Percentiles rank a stretch among this genome's conserved stretches.
Conservation (phyloP, 1,284 basidiomycete species). For the Rhodotorula sp. region DNA sequence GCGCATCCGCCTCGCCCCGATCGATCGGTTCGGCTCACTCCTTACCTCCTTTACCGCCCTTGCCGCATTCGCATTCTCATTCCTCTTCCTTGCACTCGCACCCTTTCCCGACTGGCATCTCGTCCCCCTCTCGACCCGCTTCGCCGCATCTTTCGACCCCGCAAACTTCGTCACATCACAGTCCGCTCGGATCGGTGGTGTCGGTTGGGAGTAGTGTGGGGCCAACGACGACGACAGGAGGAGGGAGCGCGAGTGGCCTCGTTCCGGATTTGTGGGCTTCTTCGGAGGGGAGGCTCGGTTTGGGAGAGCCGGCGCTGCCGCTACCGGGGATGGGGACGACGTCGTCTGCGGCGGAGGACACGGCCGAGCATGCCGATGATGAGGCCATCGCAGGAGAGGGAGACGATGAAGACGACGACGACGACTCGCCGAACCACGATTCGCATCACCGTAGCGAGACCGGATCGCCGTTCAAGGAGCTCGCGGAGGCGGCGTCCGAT, state of each 20-base stretch:
- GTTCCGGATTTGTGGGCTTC: constrained; percentile 25
- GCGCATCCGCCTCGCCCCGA: neutral
- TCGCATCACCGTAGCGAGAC: neutral
- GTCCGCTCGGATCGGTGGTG: neutral
- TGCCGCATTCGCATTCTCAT: neutral
- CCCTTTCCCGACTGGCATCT: constrained; percentile 28
- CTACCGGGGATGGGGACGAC: constrained; percentile 1
- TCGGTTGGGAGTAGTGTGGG: neutral
- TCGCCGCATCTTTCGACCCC: constrained; percentile 26
- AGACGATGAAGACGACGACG: neutral
- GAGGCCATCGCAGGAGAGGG: neutral
- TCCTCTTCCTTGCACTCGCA: constrained; percentile 1
- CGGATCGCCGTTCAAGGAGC: neutral
- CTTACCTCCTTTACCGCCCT: neutral
- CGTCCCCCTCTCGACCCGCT: constrained; percentile 20
- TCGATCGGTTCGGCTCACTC: neutral
- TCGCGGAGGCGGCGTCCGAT: too few species aligned
- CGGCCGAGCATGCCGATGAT: neutral
- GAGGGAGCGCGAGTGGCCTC: constrained; percentile 4
- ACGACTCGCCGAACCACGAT: constrained; percentile 2
- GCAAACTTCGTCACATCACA: constrained; percentile 3
- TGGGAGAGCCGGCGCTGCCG: constrained; percentile 30
- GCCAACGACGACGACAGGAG: neutral
- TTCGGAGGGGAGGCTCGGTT: neutral
- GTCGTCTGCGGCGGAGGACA: neutral